These are phyloP conservation scores for Protomyces inundatus DNA, from an alignment of 1,139 yeast species.

Conservation along the genomic window DNA sequence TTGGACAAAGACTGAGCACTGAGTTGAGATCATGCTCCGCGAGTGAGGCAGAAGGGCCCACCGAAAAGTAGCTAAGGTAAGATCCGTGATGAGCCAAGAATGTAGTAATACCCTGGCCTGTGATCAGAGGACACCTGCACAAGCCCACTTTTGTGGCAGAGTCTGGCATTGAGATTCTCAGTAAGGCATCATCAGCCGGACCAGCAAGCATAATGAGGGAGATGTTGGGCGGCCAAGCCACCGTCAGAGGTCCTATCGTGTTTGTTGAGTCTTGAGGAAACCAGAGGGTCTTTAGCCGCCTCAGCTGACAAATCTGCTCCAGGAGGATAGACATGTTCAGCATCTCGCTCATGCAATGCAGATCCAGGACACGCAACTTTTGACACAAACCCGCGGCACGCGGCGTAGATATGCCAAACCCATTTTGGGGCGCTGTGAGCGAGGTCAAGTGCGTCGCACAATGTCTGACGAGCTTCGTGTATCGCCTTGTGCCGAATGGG, in stretches of 20 bases:
- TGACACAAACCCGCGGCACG: slow-evolving; percentile 69
- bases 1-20: slow-evolving; percentile 70
- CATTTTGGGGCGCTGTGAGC: slow-evolving; percentile 73
- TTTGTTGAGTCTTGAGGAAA: slow-evolving; percentile 74
- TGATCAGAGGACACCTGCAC: slow-evolving; percentile 78
- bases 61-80: slow-evolving; percentile 55
- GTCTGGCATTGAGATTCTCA: slow-evolving; percentile 62
- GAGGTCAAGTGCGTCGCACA: too few relatives aligned
- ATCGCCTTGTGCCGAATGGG: too few relatives aligned
- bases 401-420: slow-evolving; percentile 86
- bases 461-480: too few relatives aligned
- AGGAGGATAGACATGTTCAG: slow-evolving; percentile 76
- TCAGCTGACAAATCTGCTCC: slow-evolving; percentile 57
- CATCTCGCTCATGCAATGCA: slow-evolving; percentile 87
- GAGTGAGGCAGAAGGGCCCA: slow-evolving; percentile 85
- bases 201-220: slow-evolving; percentile 75
- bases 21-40: slow-evolving; percentile 66
- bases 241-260: neutral
- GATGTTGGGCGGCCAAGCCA: slow-evolving; percentile 69
- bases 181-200: slow-evolving; percentile 77
- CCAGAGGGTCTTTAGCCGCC: slow-evolving; percentile 62
- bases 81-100: slow-evolving; percentile 59
- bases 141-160: slow-evolving; percentile 68
- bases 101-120: slow-evolving; percentile 53
- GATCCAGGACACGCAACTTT: slow-evolving; percentile 59